Evolutionary conservation across 345 rosid species (phyloP).

Genomic region (Brassica cretica): DNA sequence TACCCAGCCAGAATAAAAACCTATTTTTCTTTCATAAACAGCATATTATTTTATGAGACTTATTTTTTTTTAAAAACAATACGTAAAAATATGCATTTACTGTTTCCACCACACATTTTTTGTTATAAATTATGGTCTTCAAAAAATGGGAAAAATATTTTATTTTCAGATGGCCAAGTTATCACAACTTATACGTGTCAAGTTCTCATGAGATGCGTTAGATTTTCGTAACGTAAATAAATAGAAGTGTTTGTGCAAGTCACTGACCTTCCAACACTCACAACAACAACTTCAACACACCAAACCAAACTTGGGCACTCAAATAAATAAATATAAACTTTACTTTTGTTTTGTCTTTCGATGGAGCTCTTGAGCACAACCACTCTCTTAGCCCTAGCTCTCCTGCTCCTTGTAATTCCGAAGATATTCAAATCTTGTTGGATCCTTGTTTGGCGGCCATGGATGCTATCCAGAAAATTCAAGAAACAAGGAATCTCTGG

Average conservation of each 20-base stretch:
- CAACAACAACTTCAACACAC: not conserved
- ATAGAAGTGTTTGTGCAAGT: not conserved
- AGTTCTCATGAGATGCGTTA: not conserved
- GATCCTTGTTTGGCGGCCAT: constrained; percentile 34
- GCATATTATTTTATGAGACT: not conserved
- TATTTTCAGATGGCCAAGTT: not conserved
- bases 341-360: not conserved
- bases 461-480: constrained; percentile 25
- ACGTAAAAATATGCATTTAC: not conserved
- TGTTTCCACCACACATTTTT: not conserved
- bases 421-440: constrained; percentile 22
- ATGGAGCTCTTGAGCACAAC: constrained; percentile 31
- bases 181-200: not conserved
- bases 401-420: constrained; percentile 19
- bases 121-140: not conserved
- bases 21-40: not conserved
- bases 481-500: constrained; percentile 39
- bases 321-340: not conserved
- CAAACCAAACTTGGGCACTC: not conserved
- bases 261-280: not conserved
- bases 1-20: not conserved
- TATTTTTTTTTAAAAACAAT: not conserved
- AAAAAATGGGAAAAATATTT: not conserved
- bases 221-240: constrained; percentile 2
- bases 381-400: not conserved